These are phyloP conservation scores for Penicillium sp. DNA, from an alignment of 2,329 filamentous ascomycete genomes.

Conservation along the genomic window DNA sequence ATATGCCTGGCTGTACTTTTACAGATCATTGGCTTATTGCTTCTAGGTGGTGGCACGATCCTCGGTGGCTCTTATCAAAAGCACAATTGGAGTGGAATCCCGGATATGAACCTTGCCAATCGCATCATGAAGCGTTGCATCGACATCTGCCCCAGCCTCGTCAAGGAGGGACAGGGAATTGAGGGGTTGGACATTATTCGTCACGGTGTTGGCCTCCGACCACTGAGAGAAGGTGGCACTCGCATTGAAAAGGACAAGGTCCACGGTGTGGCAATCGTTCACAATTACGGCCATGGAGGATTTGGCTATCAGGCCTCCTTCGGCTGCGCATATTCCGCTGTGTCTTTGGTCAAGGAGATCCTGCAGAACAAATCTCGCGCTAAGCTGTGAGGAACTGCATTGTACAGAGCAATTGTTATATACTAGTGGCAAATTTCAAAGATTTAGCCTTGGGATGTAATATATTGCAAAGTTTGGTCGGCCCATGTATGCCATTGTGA, in stretches of 20 bases:
- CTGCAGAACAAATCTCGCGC: constrained; percentile 33
- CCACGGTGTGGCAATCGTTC: constrained; percentile 53
- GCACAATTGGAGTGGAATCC: constrained; percentile 73
- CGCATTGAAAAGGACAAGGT: constrained; percentile 72
- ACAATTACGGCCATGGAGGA: constrained; percentile 48
- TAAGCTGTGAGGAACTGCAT: constrained; percentile 27
- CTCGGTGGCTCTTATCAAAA: constrained; percentile 83
- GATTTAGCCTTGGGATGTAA: neutral
- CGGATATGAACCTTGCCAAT: constrained; percentile 74
- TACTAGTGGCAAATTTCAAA: neutral
- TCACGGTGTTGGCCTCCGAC: constrained; percentile 79
- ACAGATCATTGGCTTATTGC: neutral
- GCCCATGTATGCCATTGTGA: neutral
- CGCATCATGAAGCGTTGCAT: constrained; percentile 74
- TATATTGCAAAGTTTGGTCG: neutral
- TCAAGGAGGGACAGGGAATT: constrained; percentile 61
- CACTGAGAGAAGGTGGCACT: constrained; percentile 69
- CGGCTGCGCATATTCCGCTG: constrained; percentile 66
- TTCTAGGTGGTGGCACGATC: constrained; percentile 70
- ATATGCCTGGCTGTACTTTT: neutral
- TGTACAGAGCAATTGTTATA: neutral
- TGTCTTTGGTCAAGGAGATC: constrained; percentile 62
- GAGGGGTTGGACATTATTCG: constrained; percentile 72
- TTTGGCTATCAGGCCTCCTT: constrained; percentile 66
- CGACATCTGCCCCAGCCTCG: constrained; percentile 36